Percentiles rank a stretch among this genome's conserved stretches.
phyloP scores from a whole-genome alignment of 2,329 filamentous ascomycete species.

The Colletotrichum liaoningense region DNA sequence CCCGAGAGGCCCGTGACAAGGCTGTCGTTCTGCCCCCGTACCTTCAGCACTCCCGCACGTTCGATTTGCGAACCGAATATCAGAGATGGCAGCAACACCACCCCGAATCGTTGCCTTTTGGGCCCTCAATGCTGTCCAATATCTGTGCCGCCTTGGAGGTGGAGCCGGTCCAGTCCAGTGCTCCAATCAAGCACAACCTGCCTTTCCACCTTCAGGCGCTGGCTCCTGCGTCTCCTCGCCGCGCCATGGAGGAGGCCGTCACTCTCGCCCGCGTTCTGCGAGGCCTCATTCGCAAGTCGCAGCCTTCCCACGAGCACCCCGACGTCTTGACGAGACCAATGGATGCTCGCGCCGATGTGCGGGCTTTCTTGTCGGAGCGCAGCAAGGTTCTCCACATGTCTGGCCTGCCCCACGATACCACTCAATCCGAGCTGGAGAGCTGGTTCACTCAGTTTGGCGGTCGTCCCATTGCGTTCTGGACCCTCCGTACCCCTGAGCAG shows the following conservation, averaged over 20 bases:
- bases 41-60: constrained; percentile 96
- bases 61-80: constrained; percentile 96
- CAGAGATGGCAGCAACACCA: constrained; percentile 99
- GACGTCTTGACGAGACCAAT: constrained; percentile 95
- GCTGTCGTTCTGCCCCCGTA: constrained; percentile 96
- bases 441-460: constrained; percentile 99
- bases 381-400: constrained; percentile 99
- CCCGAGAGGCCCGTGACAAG: constrained; percentile 97
- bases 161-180: constrained; percentile 95
- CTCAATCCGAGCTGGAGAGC: constrained; percentile 97
- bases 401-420: constrained; percentile 96
- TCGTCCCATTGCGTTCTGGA: constrained; percentile 99
- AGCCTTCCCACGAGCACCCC: constrained; percentile 91
- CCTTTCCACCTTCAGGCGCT: constrained; percentile 97
- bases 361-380: constrained; percentile 93
- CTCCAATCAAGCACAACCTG: constrained; percentile 98
- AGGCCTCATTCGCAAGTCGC: constrained; percentile 94
- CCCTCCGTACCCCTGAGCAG: constrained; percentile 94
- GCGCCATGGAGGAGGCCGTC: constrained; percentile 97
- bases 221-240: constrained; percentile 92
- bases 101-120: constrained; percentile 96
- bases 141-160: constrained; percentile 99
- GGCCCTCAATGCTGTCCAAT: constrained; percentile 93
- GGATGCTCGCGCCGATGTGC: constrained; percentile 95
- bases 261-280: constrained; percentile 93